These are phyloP conservation scores for Euptelea pleiosperma DNA, from an alignment of 164 flowering plant genomes.

Conservation along the genomic window DNA sequence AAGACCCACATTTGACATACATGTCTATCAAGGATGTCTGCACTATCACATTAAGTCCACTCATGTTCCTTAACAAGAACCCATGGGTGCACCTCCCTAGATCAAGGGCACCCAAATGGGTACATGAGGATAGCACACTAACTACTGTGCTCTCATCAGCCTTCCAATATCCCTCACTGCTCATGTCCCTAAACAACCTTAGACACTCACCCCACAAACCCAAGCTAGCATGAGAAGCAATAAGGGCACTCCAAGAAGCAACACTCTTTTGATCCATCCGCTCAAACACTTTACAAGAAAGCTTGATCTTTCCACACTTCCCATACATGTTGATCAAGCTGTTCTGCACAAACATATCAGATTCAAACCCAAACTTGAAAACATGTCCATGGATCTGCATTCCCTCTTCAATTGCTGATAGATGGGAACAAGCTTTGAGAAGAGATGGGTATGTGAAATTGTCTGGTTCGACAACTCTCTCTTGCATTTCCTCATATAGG, in stretches of 20 bases:
- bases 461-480: conserved; percentile 50
- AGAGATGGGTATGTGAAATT: conserved; percentile 64
- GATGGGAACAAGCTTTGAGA: conserved; percentile 57
- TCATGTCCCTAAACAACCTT: conserved; percentile 49
- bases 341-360: conserved; percentile 69
- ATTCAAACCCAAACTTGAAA: conserved; percentile 54
- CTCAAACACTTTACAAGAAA: conserved; percentile 49
- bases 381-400: conserved; percentile 70
- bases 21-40: conserved; percentile 72
- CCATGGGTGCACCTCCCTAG: conserved; percentile 64
- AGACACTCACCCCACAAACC: conserved; percentile 65
- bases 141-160: conserved; percentile 75
- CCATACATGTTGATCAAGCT: conserved; percentile 84
- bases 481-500: conserved; percentile 52
- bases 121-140: conserved; percentile 64
- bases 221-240: conserved; percentile 59
- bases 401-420: conserved; percentile 41
- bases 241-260: conserved; percentile 86
- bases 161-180: conserved; percentile 40
- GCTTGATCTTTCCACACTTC: conserved; percentile 45
- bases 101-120: conserved; percentile 60
- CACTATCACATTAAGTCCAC: conserved; percentile 51
- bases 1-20: conserved; percentile 71
- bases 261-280: conserved; percentile 45
- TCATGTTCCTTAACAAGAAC: conserved; percentile 48